Evolutionary conservation across 257 asterid genomes (phyloP), one percentile per base, ranked within the genome.

Genomic region (Solanum pimpinellifolium): DNA sequence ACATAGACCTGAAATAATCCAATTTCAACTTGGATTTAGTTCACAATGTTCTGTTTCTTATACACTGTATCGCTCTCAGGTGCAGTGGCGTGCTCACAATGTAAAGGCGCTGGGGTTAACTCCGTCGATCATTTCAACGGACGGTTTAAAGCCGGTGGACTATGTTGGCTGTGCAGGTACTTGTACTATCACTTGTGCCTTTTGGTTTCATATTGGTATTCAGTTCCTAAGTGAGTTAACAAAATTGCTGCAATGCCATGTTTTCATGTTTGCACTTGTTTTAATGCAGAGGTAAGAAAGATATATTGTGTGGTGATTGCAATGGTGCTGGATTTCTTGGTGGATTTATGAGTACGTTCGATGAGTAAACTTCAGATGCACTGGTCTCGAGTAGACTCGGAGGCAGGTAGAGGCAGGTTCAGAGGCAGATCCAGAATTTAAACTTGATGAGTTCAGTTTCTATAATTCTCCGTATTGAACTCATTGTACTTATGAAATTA

Each of bases 91-190:
- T 97, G 99, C 87, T 56, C 90, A 42, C 99, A 97, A 25, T 97
- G 98, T 90, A 42, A 81, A 88, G 99, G 99, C 42, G 29, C 52
- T 9, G 98, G 98, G 83, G 86, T 94, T 37, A 97, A 97, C 89
- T 89, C 90, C 35, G 93, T 87, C 13, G 99, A 97, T 90, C 98
- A 95, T 94, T 97, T 97, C 82, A 87, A 94, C 33, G 99, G 98
- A 21, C 97, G 86, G 96, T 94, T 89, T 91, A 97, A 97, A 91
- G 98, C 98, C 16, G 98, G 99, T 39, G 90, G 88, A 83, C 56
- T 93, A 59, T 97, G 99, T 85, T 97, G 99, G 99, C 95, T 97
- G 85, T 96, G 99, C 96, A 91, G 99, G 99, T 95, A 91, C 42
- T 65, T 66, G 18, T 33, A 4, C 47, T 4, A 33, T 85, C 9